These are phyloP conservation scores for Aspergillus sp. DNA, from an alignment of 2,329 filamentous ascomycete species.

Conservation along the genomic window DNA sequence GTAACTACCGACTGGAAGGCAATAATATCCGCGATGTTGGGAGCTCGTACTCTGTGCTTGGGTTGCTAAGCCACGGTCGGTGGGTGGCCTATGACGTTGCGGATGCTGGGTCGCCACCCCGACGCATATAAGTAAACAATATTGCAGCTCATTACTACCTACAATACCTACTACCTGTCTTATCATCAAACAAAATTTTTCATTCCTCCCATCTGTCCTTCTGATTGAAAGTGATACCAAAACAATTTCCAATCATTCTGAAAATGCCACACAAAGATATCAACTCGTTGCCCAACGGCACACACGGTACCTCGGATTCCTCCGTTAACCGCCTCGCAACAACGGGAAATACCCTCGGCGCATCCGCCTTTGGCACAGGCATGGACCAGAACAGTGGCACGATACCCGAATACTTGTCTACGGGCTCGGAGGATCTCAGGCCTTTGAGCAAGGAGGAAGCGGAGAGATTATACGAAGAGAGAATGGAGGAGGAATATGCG, in stretches of 20 bases:
- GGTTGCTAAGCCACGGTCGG: no score
- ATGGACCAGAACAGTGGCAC: conserved; percentile 20
- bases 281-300: not conserved
- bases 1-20: no score
- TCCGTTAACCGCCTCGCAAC: not conserved
- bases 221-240: no score
- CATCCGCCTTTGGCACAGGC: conserved; percentile 17
- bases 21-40: no score
- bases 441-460: conserved; percentile 46
- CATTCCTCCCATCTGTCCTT: not conserved
- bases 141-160: no score
- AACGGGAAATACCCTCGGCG: not conserved
- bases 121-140: no score
- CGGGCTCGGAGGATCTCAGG: conserved; percentile 21
- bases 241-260: no score
- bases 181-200: no score
- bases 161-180: no score
- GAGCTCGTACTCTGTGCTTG: no score
- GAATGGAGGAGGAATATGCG: conserved; percentile 52
- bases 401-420: conserved; percentile 19
- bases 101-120: no score
- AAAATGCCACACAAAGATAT: not conserved
- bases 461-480: conserved; percentile 48
- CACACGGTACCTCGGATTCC: not conserved
- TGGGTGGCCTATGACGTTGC: no score